Base-by-base conservation (phyloP, 208 protist species). In the Wallacemonas sp. region DNA sequence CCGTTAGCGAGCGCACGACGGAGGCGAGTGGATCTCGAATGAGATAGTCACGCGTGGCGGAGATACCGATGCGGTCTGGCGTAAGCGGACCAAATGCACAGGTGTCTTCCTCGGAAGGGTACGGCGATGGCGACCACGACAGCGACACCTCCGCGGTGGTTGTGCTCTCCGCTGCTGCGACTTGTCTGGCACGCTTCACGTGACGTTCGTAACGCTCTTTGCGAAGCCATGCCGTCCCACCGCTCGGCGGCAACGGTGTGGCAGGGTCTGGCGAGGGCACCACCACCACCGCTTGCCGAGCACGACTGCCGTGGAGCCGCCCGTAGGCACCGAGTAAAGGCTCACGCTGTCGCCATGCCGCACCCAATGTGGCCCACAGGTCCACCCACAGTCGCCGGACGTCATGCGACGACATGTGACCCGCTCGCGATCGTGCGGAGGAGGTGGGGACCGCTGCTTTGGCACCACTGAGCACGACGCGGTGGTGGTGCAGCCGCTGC, bases 51-150 rank as follows among this genome's bases (percentile, higher is more conserved):
- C 66, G 62, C 12, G 45, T 38, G 3, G 58, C 47, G 8, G 69
- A 79, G 21, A 94, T 33, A 11, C 83, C 88, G 24, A 94, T 62
- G n/a, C 75, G 56, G 17, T 49, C 67, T 19, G 82, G 76, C 0
- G 81, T 81, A 53, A 94, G 74, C 27, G 88, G 88, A 2, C 88
- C 88, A 55, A 91, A 87, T 4, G 74, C 80, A 51, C 75, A 79
- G 38, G 39, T 66, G 65, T 93, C 86, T 15, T 83, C 82, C 41
- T 70, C 78, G n/a, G n/a, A 27, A 5, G 44, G 8, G 33, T 53
- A 41, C 2, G 17, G 34, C 8, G 54, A 30, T 12, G 55, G 58
- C 11, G n/a, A n/a, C n/a, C n/a, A n/a, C n/a, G n/a, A n/a, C n/a
- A n/a, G n/a, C n/a, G n/a, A 30, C 53, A 2, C 24, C 31, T 4